A percentile compares a stretch with the other conserved stretches of the same genome.
These are phyloP conservation scores for Oenanthe javanica DNA, from an alignment of 140 eudicot species.

Conservation along the genomic window DNA sequence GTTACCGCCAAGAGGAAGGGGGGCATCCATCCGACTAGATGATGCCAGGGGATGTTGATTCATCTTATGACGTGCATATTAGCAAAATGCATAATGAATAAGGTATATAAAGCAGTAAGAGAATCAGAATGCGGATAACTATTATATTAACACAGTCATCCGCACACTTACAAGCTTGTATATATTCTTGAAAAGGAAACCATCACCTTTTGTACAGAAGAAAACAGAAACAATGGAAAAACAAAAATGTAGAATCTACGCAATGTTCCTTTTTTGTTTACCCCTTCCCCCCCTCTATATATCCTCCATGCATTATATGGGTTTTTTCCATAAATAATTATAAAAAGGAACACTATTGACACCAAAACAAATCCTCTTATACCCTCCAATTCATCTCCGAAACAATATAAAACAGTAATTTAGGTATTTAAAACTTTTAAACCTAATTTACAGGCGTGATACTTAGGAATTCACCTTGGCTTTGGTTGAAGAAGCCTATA, in stretches of 20 bases:
- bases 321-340: conserved; percentile 13
- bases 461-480: conserved; percentile 24
- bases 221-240: conserved; percentile 6
- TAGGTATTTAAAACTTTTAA: neutral
- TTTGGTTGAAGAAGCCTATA: conserved; percentile 36
- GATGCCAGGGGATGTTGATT: too few relatives aligned
- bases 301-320: conserved; percentile 2
- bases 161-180: conserved; percentile 32
- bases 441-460: neutral
- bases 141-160: conserved; percentile 30
- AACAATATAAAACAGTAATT: conserved; percentile 24
- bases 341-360: conserved; percentile 21
- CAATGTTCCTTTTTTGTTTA: conserved; percentile 20
- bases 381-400: conserved; percentile 14
- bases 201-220: conserved; percentile 27
- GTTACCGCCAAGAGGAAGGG: too few relatives aligned
- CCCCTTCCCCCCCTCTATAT: neutral
- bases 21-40: neutral
- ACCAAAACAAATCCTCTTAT: conserved; percentile 20
- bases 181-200: neutral
- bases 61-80: neutral
- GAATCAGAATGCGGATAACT: conserved; percentile 31
- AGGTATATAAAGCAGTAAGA: neutral
- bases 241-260: conserved; percentile 23
- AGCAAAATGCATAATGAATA: neutral